Evolutionary conservation across 352 stramenopile genomes (phyloP).

Genomic region (Phytophthora pseudosyringae): DNA sequence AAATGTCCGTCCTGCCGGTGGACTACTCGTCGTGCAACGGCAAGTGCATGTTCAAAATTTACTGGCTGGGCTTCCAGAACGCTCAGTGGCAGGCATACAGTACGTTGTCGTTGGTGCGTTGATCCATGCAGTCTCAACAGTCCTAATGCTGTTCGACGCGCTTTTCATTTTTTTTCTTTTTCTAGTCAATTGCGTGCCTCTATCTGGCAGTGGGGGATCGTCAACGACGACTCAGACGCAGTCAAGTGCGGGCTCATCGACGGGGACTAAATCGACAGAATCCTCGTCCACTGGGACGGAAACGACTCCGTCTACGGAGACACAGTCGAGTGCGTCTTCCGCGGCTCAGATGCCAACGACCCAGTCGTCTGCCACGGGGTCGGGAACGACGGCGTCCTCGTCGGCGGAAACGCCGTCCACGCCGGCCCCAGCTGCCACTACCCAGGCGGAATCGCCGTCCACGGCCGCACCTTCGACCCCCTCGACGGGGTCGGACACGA

Average conservation of each 20-base stretch:
- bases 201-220: background rate
- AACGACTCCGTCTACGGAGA: background rate
- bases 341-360: background rate
- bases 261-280: background rate
- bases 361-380: background rate
- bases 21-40: slow-evolving; percentile 48
- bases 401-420: too few relatives aligned
- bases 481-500: background rate
- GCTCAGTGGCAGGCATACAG: background rate
- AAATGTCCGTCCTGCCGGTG: slow-evolving; percentile 35
- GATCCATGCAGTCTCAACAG: too few relatives aligned
- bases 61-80: slow-evolving; percentile 7
- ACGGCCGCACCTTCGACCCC: background rate
- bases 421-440: too few relatives aligned
- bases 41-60: slow-evolving; percentile 25
- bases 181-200: slow-evolving; percentile 6
- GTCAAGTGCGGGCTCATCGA: background rate
- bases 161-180: too few relatives aligned
- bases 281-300: background rate
- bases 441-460: background rate
- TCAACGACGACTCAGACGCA: background rate
- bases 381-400: background rate
- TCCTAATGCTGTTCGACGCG: too few relatives aligned
- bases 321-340: background rate
- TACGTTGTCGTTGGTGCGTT: background rate